Evolutionary conservation across 768 basidiomycete genomes (phyloP), one percentile per base, ranked within the genome.

Genomic region (Leccinum subgranulosum): DNA sequence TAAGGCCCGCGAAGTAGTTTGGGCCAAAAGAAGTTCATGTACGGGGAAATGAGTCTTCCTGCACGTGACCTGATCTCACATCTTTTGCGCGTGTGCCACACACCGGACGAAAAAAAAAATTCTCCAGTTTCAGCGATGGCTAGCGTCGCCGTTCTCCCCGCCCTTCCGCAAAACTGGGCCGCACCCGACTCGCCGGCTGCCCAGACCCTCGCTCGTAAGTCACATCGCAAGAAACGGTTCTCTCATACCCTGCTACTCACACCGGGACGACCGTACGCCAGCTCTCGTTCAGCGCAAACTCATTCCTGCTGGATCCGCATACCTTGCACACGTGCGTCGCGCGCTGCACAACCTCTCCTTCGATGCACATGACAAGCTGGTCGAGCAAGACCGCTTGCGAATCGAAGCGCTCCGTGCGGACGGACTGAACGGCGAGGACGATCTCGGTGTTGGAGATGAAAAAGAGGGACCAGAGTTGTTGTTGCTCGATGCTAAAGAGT

Each of bases 391-490:
- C 57, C 77, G 74, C 34, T 77, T 78, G 65, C 82, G 80, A 34
- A 73, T 81, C 33, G 76, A 80, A 53, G 77, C 77, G 4, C 74
- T 84, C 17, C 80, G 81, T 62, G 76, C 68, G 5, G 73, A 74
- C 46, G 84, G 78, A 19, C 66, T 74, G 39, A 78, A 77, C 53
- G 74, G 74, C 6, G 90, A 89, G 60, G 90, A 92, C 66, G 94
- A 95, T 77, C 84, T 93, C 12, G 96, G 94, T 28, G 88, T 98
- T 6, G 95, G 94, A 2, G 90, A 93, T 57, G 97, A 98, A 75
- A 79, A 85, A 60, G 96, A 98, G 77, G 73, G 81, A 19, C 77
- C 80, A 3, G 86, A 86, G 23, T 65, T 94, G 49, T 72, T 94
- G 41, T 70, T 77, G 47, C 77, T 86, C n/a, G 96, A 99, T 77